These are phyloP conservation scores for Melastoma candidum DNA, from an alignment of 441 rosid genomes.

Conservation along the genomic window DNA sequence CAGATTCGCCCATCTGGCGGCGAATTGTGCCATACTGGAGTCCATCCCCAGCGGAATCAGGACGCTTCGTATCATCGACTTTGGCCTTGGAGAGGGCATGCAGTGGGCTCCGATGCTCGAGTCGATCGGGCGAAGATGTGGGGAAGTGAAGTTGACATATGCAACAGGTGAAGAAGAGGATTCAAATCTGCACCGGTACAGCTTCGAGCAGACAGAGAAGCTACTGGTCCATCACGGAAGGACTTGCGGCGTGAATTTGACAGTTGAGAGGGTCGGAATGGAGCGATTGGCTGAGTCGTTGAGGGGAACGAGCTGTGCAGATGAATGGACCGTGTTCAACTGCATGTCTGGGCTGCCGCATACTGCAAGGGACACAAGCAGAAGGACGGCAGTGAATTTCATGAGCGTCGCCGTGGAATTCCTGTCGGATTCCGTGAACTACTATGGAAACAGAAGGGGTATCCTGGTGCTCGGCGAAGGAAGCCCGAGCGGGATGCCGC, in stretches of 20 bases:
- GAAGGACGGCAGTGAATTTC: constrained; percentile 22
- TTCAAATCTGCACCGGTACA: constrained; percentile 8
- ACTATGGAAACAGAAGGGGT: constrained; percentile 4
- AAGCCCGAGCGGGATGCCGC: constrained; percentile 11
- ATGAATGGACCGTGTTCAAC: constrained; percentile 28
- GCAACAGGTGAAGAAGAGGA: constrained; percentile 15
- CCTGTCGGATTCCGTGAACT: background rate
- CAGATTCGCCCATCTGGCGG: constrained; percentile 26
- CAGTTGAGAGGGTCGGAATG: constrained; percentile 20
- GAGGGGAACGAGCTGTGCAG: constrained; percentile 16
- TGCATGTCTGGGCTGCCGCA: constrained; percentile 34
- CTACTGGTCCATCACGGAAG: constrained; percentile 22
- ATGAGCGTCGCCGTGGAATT: constrained; percentile 16
- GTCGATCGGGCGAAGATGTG: constrained; percentile 18
- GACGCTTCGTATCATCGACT: constrained; percentile 23
- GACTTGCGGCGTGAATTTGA: constrained; percentile 16
- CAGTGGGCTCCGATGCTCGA: constrained; percentile 35
- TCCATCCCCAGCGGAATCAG: constrained; percentile 21
- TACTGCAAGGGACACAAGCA: constrained; percentile 26
- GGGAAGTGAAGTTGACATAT: constrained; percentile 22
- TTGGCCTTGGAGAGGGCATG: constrained; percentile 37
- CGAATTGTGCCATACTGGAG: constrained; percentile 29
- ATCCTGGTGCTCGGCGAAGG: constrained; percentile 26
- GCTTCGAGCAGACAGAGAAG: constrained; percentile 24
- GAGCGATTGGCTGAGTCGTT: constrained; percentile 19